Base-by-base conservation (phyloP, 2,329 filamentous ascomycete species). In the Catunica adiposa region DNA sequence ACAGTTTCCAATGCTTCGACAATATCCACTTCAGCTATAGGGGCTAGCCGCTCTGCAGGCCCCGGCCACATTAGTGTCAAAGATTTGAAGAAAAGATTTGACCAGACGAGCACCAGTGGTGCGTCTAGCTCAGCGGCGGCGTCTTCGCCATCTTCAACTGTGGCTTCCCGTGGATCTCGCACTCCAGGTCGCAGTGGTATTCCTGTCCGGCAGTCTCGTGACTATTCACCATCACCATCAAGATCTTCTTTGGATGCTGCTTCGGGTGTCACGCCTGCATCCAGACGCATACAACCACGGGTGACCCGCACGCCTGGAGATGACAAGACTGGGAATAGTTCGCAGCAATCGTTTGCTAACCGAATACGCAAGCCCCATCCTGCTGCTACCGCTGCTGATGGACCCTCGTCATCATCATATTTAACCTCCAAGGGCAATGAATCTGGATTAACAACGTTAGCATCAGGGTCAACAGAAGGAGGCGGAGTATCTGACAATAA, bases 21-120 rank as follows among this genome's bases (percentile, higher is more conserved):
- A 23, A 17, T 11, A 11, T 34, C 46, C 31, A 22, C 44, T 38
- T 15, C 47, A 11, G 29, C 26, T n/a, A 23, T 17, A 8, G 38
- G 37, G 25, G 46, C 42, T 51, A 38, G n/a, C 20, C 42, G 50
- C 14, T 29, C 48, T 8, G 31, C 40, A 17, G 53, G 48, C 17
- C 26, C 56, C 14, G 54, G 54, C 20, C 57, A 59, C 7, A 59
- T 59, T n/a, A 89, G 83, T 59, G 84, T 92, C 62, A 87, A 83
- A 68, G 86, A 92, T 64, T 73, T 92, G 60, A 82, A 86, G 63
- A 86, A 83, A 67, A 82, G 78, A 55, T 92, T 90, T 69, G 85
- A 90, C 66, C 79, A 82, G 64, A 80, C 74, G 61, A 71, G 66
- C 50, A 60, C 64, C 23, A 56, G 63, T 4, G 26, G 59, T 46